Evolutionary conservation across 1,284 basidiomycete species (phyloP), one percentile per base, ranked within the genome.

Genomic region (Apiotrichum brassicae): DNA sequence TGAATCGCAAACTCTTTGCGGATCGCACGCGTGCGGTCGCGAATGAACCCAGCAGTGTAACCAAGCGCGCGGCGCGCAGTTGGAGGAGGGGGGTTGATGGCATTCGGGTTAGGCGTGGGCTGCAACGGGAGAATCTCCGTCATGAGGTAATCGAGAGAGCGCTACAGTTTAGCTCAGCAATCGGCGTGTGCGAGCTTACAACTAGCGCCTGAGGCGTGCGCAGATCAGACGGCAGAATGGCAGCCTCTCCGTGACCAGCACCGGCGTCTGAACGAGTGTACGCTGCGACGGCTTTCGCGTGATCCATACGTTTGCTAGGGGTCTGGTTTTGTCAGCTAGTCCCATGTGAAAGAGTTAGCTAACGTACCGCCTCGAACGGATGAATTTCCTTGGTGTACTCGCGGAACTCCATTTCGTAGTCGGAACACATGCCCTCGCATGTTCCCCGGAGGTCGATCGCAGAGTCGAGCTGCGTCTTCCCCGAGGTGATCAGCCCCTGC

Each of bases 1-100:
- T 97, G 94, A 76, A 97, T 86, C 0, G 89, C 91, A 57, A 97
- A 95, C 69, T 98, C 94, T 61, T 87, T 93, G 26, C 94, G 79
- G 38, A 97, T 86, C 0, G 89, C 81, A 54, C 94, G 81, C 0
- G 91, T 89, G 14, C 94, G 84, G 71, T 98, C 94, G 40, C 93
- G 84, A 41, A 98, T 83, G 75, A 97, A 97, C 11, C 66, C 69
- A 11, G 65, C 63, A 3, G 64, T 60, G 47, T 66, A 62, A 16
- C 69, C 56, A 77, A 83, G 68, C 82, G 86, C 2, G 85, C 87
- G 43, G 4, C 70, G 62, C 2, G 56, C 62, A 1, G 64, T 63
- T 0, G 61, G 59, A 0, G 48, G 23, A 4, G 60, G 52, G 8
- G 62, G 56, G 37, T 55, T 48, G 34, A 57, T 51, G 1, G 57